Evolutionary conservation across 305 asterid species (phyloP), one percentile per base, ranked within the genome.

Genomic region (Fraxinus greggii): DNA sequence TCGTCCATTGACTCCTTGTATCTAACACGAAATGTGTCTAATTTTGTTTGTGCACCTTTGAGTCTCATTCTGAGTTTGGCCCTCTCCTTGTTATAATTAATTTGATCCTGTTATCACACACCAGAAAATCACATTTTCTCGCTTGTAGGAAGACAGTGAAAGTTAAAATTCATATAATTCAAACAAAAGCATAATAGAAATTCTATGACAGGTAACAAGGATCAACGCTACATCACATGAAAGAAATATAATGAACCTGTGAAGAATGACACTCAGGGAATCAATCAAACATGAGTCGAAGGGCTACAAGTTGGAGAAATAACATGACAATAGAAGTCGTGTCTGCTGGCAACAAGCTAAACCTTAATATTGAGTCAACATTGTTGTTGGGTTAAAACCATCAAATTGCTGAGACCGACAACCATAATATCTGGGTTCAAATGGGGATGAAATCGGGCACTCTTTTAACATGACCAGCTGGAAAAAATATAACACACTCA

Each of bases 31-130:
- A 84, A 87, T 40, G 85, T 70, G 78, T 91, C 97, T 83, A 94
- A 86, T 83, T 91, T 94, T 21, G 87, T 74, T 79, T 92, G 97
- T 76, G 92, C 78, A 61, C 92, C 90, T n/a, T 84, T 84, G 29
- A 91, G 95, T 81, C 89, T 90, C 98, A 92, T 91, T 85, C 94
- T 89, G 29, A 90, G 87, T 82, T 90, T 92, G 10, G 88, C 86
- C 81, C 80, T 92, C 84, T 85, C 97, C 88, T 83, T 85, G 54
- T 45, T 73, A 42, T 75, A 74, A 10, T 79, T 80, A 26, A 83
- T 81, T 80, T 81, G 86, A 76, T 89, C 92, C 95, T 94, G 90
- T 82, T 79, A 17, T 79, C 65, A 74, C 54, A 51, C 75, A 79
- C 35, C 80, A 76, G 70, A 61, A 77, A 77, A 74, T 31, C 38